These are phyloP conservation scores for Lachancea waltii DNA, from an alignment of 805 yeast species.

Conservation along the genomic window DNA sequence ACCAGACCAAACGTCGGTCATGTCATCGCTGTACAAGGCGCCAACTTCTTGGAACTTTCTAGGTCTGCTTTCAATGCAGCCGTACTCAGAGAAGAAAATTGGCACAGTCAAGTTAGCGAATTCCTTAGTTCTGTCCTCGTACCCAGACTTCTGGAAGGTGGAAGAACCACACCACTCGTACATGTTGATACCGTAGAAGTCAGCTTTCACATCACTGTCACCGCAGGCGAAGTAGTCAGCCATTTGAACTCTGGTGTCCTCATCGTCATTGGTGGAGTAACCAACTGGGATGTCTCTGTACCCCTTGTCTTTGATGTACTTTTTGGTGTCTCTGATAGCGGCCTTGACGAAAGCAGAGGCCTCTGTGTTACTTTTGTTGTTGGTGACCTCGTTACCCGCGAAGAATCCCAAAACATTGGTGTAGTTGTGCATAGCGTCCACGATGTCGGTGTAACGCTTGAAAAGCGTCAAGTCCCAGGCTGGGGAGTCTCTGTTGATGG, in stretches of 20 bases:
- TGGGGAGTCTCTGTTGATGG: conserved; percentile 59
- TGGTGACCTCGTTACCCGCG: conserved; percentile 83
- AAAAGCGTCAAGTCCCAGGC: conserved; percentile 57
- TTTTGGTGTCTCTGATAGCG: conserved; percentile 70
- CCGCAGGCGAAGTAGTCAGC: conserved; percentile 80
- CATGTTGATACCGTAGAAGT: conserved; percentile 84
- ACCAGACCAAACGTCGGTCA: conserved; percentile 86
- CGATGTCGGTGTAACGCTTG: conserved; percentile 61
- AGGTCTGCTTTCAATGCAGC: conserved; percentile 66
- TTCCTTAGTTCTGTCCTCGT: conserved; percentile 54
- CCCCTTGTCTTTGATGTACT: conserved; percentile 52
- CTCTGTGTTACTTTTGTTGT: conserved; percentile 55
- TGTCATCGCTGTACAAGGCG: conserved; percentile 53
- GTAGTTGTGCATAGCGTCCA: conserved; percentile 62
- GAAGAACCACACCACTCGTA: conserved; percentile 82
- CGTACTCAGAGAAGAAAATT: conserved; percentile 75
- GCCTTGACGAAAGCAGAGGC: conserved; percentile 82
- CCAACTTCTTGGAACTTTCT: conserved; percentile 68
- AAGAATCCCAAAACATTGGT: conserved; percentile 74
- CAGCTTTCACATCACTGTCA: conserved; percentile 54
- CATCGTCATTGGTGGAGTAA: conserved; percentile 75
- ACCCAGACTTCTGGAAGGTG: conserved; percentile 55
- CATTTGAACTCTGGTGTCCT: conserved; percentile 53
- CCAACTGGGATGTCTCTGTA: conserved; percentile 75
- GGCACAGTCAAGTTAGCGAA: conserved; percentile 65